Base-by-base conservation (phyloP, 2,329 filamentous ascomycete genomes). In the Calonectria ilicicola region DNA sequence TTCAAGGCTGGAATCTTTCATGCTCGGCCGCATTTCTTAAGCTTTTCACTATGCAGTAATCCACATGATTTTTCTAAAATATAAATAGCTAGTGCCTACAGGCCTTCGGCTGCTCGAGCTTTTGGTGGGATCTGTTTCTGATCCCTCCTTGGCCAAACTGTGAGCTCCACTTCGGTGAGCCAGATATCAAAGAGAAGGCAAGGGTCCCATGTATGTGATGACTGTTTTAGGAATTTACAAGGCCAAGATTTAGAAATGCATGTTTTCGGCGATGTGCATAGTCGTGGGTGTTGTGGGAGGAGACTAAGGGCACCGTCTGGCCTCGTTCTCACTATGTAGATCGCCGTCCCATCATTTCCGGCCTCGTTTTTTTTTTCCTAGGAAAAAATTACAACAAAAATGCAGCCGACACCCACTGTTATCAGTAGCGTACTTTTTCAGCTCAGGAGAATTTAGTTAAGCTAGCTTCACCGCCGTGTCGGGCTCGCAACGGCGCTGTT, bases 381-480 rank as follows among this genome's bases (percentile, higher is more conserved):
- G 23, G 26, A 38, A 38, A 58, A 58, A 23, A 17, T 26, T 5
- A 19, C 6, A 40, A 58, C 21, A 35, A 58, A 38, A 58, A 26
- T 42, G 40, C 32, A 26, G 32, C 17, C 51, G 51, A 15, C 26
- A 70, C 35, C 63, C 65, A 47, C 65, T 47, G 9, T 23, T 56
- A 53, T 53, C 40, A 7, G 21, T 27, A n/a, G 63, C 15, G 19
- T 62, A 23, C 35, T 49, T 40, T 53, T 32, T 17, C 29, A 60
- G 38, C 14, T 47, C 40, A 19, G 9, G n/a, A 46, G 42, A 66
- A 40, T 42, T 62, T 66, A n/a, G 53, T 6, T 32, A 6, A 15
- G 4, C 32, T 51, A 63, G 66, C 67, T 72, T 72, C 66, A 72
- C 70, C 66, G 62, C 62, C 21, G 63, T 44, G 42, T 65, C 35